phyloP scores from a whole-genome alignment of 768 basidiomycete species.

The Lactifluus piperatus region DNA sequence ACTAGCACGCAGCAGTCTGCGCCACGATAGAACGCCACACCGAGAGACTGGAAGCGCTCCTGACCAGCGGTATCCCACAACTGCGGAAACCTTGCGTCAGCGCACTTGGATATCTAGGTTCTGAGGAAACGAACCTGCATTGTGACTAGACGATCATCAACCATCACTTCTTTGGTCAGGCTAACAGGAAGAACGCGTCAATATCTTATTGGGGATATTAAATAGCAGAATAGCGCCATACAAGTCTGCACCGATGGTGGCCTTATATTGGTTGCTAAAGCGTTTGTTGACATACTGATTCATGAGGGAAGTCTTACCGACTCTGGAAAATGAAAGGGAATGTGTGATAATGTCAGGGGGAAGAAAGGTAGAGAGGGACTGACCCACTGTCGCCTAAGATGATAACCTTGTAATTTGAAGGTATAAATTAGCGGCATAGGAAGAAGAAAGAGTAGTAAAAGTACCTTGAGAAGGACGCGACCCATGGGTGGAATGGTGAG shows the following conservation, averaged over 20 bases:
- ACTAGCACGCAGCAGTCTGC: slow-evolving; percentile 99
- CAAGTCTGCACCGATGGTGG: slow-evolving; percentile 97
- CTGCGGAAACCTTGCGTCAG: slow-evolving; percentile 33
- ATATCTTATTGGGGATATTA: background rate
- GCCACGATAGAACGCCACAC: slow-evolving; percentile 97
- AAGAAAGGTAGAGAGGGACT: slow-evolving; percentile 27
- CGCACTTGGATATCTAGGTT: background rate
- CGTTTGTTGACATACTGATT: slow-evolving; percentile 99
- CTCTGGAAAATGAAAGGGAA: slow-evolving; percentile 38
- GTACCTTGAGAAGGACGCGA: slow-evolving; percentile 81
- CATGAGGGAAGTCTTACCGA: slow-evolving; percentile 99
- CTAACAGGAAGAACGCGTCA: slow-evolving; percentile 31
- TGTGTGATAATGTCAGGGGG: slow-evolving; percentile 6
- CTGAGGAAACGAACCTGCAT: slow-evolving; percentile 70
- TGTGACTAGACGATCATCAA: slow-evolving; percentile 94
- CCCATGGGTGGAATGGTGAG: slow-evolving; percentile 44
- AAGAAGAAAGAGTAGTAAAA: background rate
- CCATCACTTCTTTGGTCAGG: slow-evolving; percentile 97
- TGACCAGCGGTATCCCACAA: slow-evolving; percentile 99
- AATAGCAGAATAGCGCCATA: slow-evolving; percentile 36
- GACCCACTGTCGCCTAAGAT: slow-evolving; percentile 97
- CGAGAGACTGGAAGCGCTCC: slow-evolving; percentile 98
- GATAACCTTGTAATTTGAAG: slow-evolving; percentile 60
- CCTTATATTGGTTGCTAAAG: slow-evolving; percentile 99
- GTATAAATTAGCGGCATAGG: slow-evolving; percentile 11